Percentiles rank a stretch among this genome's conserved stretches.
These are phyloP conservation scores for Backusella circina DNA, from an alignment of 192 early-diverging fungal species.

Conservation along the genomic window DNA sequence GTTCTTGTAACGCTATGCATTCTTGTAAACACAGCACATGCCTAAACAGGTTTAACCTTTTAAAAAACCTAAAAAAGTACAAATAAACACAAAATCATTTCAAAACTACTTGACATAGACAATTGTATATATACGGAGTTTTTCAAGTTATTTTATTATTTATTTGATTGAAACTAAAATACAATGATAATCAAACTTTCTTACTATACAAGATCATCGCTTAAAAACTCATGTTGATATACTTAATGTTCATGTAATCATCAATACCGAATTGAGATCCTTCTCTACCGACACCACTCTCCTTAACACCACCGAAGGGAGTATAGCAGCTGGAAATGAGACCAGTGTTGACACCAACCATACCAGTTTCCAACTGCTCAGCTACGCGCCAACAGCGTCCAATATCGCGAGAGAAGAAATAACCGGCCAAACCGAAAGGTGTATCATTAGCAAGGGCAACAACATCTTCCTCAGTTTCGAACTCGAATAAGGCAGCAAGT, in stretches of 20 bases:
- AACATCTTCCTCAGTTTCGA: slow-evolving; percentile 79
- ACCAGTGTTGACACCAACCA: slow-evolving; percentile 86
- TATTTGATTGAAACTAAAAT: not conserved
- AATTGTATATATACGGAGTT: too few relatives aligned
- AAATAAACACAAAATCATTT: not conserved
- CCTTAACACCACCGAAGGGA: slow-evolving; percentile 78
- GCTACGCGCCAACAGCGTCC: slow-evolving; percentile 76
- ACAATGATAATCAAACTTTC: not conserved
- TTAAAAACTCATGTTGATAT: slow-evolving; percentile 14
- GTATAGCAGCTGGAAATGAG: slow-evolving; percentile 50
- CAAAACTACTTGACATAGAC: not conserved
- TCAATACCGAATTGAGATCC: slow-evolving; percentile 34
- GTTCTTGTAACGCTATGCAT: not conserved
- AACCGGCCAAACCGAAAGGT: slow-evolving; percentile 74
- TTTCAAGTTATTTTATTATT: not conserved
- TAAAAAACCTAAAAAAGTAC: not conserved
- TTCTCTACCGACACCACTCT: slow-evolving; percentile 70
- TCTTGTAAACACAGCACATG: not conserved
- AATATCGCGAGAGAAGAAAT: slow-evolving; percentile 79
- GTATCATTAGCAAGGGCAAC: slow-evolving; percentile 71
- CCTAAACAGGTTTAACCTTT: not conserved
- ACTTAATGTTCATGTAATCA: slow-evolving; percentile 16
- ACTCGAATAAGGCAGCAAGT: slow-evolving; percentile 73
- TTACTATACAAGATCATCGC: not conserved
- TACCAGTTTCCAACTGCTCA: slow-evolving; percentile 80